A percentile compares a stretch with the other conserved stretches of the same genome.
These are phyloP conservation scores for Phytophthora cajani DNA, from an alignment of 352 stramenopile genomes.

Conservation along the genomic window DNA sequence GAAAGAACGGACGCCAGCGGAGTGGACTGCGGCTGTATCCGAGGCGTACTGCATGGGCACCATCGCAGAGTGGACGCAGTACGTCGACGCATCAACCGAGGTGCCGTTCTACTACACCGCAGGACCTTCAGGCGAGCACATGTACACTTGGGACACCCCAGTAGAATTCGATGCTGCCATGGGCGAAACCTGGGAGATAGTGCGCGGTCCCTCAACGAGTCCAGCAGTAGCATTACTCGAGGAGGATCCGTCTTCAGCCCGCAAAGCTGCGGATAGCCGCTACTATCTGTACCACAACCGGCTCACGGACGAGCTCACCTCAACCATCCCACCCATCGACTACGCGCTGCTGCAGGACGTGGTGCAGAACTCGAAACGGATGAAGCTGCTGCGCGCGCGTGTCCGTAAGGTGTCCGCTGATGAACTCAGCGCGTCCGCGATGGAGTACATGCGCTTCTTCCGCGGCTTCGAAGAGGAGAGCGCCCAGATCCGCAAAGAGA, in stretches of 20 bases:
- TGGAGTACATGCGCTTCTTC: conserved; percentile 83
- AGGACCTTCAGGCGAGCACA: conserved; percentile 6
- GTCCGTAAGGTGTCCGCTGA: conserved; percentile 57
- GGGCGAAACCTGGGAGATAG: conserved; percentile 64
- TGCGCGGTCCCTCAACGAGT: conserved; percentile 38
- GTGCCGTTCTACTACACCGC: conserved; percentile 56
- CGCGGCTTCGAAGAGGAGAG: conserved; percentile 70
- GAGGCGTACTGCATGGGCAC: conserved; percentile 59
- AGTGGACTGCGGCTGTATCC: conserved; percentile 56
- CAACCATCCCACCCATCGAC: conserved; percentile 59
- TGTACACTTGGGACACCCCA: conserved; percentile 66
- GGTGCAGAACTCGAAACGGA: conserved; percentile 72
- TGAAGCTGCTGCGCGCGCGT: conserved; percentile 63
- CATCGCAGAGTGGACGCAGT: conserved; percentile 80
- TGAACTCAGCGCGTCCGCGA: conserved; percentile 51
- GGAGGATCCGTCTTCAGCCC: conserved; percentile 4
- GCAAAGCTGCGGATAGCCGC: conserved; percentile 19
- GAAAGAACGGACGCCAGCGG: conserved; percentile 28
- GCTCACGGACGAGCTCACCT: conserved; percentile 53
- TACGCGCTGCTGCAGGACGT: conserved; percentile 70
- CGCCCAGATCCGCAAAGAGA: conserved; percentile 51
- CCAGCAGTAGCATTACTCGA: conserved; percentile 5
- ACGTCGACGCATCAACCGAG: conserved; percentile 63
- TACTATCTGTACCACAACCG: conserved; percentile 79
- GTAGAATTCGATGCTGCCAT: conserved; percentile 78